These are phyloP conservation scores for Ceratobasidium sp. DNA, from an alignment of 1,284 basidiomycete species.

Conservation along the genomic window DNA sequence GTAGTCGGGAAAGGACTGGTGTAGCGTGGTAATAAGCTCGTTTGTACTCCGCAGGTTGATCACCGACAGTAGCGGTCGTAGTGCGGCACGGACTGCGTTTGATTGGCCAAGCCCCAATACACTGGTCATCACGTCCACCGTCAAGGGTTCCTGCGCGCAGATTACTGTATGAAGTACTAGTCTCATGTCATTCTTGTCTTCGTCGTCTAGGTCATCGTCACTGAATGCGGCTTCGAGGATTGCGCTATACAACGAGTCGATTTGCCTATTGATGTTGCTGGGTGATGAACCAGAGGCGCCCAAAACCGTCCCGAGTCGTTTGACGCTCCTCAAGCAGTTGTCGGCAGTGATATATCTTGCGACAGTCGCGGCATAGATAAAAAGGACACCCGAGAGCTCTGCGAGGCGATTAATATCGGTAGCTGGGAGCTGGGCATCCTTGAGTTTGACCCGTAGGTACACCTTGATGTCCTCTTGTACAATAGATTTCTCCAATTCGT, in stretches of 20 bases:
- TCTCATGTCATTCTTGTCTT: not conserved
- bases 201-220: not conserved
- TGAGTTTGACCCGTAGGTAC: not conserved
- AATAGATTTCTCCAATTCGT: not conserved
- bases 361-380: slow-evolving; percentile 1
- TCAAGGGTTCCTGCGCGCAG: not conserved
- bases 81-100: not conserved
- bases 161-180: not conserved
- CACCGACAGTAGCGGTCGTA: not conserved
- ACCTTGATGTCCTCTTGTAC: slow-evolving; percentile 12
- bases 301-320: not conserved
- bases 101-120: not conserved
- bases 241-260: not conserved
- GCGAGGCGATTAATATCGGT: not conserved
- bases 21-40: not conserved
- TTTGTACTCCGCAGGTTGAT: not conserved
- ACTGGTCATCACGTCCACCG: not conserved
- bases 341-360: not conserved
- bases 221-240: not conserved
- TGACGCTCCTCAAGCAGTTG: not conserved
- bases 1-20: slow-evolving; percentile 1
- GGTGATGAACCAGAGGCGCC: not conserved
- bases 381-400: not conserved
- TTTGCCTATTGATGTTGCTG: not conserved
- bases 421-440: not conserved